These are phyloP conservation scores for Aspergillus brunneoviolaceus DNA, from an alignment of 2,329 filamentous ascomycete genomes.

Conservation along the genomic window DNA sequence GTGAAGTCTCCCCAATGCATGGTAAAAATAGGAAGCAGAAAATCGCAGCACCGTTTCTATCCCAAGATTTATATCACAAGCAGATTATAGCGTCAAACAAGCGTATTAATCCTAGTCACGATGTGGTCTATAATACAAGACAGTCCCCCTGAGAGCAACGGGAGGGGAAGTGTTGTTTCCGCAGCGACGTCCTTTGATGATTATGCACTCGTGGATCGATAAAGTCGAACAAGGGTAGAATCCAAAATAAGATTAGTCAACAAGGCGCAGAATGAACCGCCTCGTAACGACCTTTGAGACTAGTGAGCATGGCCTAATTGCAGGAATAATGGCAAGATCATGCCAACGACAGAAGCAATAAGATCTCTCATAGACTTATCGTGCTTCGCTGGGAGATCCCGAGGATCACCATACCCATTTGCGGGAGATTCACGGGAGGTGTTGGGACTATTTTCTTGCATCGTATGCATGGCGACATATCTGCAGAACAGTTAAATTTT, in stretches of 20 bases:
- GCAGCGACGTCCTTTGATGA: background rate
- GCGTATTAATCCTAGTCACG: background rate
- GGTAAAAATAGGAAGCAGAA: slow-evolving; percentile 8
- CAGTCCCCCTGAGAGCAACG: background rate
- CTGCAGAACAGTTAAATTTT: slow-evolving; percentile 46
- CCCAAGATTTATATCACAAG: background rate
- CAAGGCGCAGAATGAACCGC: slow-evolving; percentile 8
- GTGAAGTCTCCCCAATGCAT: background rate
- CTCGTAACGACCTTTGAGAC: too few species aligned
- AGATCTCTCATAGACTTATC: slow-evolving; percentile 48
- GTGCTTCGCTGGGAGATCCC: slow-evolving; percentile 33
- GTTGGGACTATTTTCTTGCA: slow-evolving; percentile 68
- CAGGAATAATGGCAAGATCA: slow-evolving; percentile 48
- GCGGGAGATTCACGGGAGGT: slow-evolving; percentile 32
- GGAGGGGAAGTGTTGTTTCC: background rate
- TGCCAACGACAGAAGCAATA: slow-evolving; percentile 48
- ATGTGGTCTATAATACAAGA: background rate
- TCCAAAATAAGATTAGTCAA: slow-evolving; percentile 1
- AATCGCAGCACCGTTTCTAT: background rate
- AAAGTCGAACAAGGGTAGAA: slow-evolving; percentile 18
- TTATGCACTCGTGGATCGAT: background rate
- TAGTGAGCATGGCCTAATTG: slow-evolving; percentile 50
- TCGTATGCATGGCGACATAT: slow-evolving; percentile 97
- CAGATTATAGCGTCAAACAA: background rate
- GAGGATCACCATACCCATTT: slow-evolving; percentile 46